A percentile compares a stretch with the other conserved stretches of the same genome.
phyloP scores from a whole-genome alignment of 2,329 filamentous ascomycete species.

The Colletotrichum sp. region DNA sequence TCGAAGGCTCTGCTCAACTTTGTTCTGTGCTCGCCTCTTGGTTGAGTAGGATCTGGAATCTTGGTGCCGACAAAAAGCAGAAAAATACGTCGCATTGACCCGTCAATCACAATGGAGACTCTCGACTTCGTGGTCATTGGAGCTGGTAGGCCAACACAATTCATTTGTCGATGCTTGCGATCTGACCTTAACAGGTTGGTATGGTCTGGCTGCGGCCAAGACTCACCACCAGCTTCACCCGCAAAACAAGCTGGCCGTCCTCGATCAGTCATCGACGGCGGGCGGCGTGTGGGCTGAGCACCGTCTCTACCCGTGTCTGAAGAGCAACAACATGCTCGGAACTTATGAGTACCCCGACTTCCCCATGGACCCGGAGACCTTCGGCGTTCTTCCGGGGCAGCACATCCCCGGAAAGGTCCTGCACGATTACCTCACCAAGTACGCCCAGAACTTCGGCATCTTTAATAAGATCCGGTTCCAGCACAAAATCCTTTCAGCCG shows the following conservation, averaged over 20 bases:
- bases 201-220: conserved; percentile 65
- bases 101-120: conserved; percentile 39
- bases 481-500: conserved; percentile 44
- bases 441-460: conserved; percentile 47
- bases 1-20: neutral
- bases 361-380: conserved; percentile 64
- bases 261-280: conserved; percentile 60
- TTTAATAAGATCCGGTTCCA: conserved; percentile 41
- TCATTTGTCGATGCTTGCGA: neutral
- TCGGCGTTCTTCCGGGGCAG: conserved; percentile 47
- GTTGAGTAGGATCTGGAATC: neutral
- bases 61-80: neutral
- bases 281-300: conserved; percentile 75
- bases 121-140: conserved; percentile 54
- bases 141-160: conserved; percentile 48
- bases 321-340: conserved; percentile 75
- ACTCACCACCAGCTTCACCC: conserved; percentile 65
- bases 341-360: conserved; percentile 78
- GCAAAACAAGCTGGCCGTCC: conserved; percentile 55
- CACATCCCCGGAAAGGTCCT: conserved; percentile 53
- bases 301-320: conserved; percentile 71
- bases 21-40: neutral
- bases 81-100: neutral
- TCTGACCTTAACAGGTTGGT: conserved; percentile 40
- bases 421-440: conserved; percentile 51